A percentile compares a stretch with the other conserved stretches of the same genome.
Conservation (phyloP, 345 rosid species). For the Linum lewisii region DNA sequence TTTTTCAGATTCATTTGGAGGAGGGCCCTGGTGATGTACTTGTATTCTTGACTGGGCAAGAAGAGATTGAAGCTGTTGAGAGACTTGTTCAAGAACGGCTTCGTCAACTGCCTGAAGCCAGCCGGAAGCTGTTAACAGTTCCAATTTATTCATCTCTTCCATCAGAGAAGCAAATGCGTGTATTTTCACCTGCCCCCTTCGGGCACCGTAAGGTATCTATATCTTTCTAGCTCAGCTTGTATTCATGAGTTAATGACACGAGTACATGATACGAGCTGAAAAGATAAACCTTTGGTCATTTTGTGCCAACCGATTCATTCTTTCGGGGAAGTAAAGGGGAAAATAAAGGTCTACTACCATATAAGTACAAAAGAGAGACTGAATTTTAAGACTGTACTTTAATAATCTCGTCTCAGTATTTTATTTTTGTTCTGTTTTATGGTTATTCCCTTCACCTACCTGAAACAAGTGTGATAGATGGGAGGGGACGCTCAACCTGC, state of each 20-base stretch:
- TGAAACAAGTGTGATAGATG: no score
- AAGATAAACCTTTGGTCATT: no score
- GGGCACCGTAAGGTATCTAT: conserved; percentile 71
- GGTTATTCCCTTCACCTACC: no score
- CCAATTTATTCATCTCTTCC: conserved; percentile 87
- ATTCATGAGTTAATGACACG: not conserved
- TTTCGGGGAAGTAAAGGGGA: no score
- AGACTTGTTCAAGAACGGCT: conserved; percentile 57
- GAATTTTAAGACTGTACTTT: no score
- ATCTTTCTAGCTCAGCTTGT: conserved; percentile 3
- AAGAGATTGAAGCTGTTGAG: conserved; percentile 86
- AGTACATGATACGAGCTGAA: no score
- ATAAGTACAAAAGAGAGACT: no score
- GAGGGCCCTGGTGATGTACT: conserved; percentile 84
- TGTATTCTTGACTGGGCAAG: conserved; percentile 93
- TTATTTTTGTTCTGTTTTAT: no score
- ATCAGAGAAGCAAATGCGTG: conserved; percentile 79
- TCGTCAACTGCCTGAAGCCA: conserved; percentile 51
- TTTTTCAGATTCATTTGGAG: conserved; percentile 63
- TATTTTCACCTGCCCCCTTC: conserved; percentile 52
- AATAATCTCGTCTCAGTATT: no score
- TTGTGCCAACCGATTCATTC: no score
- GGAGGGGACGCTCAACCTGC: no score
- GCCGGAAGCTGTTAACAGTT: conserved; percentile 39
- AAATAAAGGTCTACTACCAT: no score